Evolutionary conservation across 75 land plant genomes (phyloP).

Genomic region (Chamaecyparis obtusa): DNA sequence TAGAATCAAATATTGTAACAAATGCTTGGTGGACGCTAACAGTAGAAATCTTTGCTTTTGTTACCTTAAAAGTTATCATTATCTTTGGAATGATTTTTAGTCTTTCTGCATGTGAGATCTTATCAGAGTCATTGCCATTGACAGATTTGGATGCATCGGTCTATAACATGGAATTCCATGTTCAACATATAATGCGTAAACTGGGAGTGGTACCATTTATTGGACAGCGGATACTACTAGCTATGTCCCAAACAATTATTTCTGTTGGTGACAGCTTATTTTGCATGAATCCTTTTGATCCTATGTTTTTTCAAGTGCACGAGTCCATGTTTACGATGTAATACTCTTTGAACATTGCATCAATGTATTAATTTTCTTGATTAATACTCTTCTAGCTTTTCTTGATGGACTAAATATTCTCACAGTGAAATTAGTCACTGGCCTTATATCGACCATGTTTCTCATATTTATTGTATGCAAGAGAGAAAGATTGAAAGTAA

Average conservation of each 20-base stretch:
- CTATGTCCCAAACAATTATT: slow-evolving; percentile 44
- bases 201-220: slow-evolving; percentile 54
- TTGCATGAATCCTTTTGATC: slow-evolving; percentile 74
- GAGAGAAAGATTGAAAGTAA: neutral
- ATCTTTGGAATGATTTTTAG: neutral
- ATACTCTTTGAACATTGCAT: neutral
- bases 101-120: neutral
- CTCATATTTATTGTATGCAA: neutral
- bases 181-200: slow-evolving; percentile 61
- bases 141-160: slow-evolving; percentile 12
- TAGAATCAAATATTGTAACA: slow-evolving; percentile 1
- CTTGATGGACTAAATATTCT: neutral
- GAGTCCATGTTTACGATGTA: slow-evolving; percentile 62
- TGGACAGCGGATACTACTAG: slow-evolving; percentile 59
- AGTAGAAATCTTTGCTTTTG: neutral
- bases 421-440: neutral
- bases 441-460: neutral
- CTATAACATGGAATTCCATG: slow-evolving; percentile 30
- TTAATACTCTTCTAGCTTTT: neutral
- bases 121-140: slow-evolving; percentile 8
- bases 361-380: too few species aligned
- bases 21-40: neutral
- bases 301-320: slow-evolving; percentile 40
- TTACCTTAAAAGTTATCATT: neutral
- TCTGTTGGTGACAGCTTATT: slow-evolving; percentile 59